Base-by-base conservation (phyloP, 148 eudicot species). In the Rhododendron griersonianum region DNA sequence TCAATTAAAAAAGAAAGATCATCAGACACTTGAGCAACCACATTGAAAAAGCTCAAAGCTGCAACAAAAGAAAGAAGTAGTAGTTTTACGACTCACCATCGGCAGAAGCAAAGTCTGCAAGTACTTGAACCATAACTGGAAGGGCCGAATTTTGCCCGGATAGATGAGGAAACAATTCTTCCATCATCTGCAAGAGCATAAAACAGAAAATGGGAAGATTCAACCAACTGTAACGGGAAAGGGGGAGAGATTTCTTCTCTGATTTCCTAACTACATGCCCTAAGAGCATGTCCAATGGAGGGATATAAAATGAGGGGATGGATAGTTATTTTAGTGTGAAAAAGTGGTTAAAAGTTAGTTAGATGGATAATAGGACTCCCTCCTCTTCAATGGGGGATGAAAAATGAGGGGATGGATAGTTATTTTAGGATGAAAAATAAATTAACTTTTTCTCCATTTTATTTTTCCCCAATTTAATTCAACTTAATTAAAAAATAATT, bases 111-210 rank as follows among this genome's bases (percentile, higher is more conserved):
- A 93, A 97, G 84, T 94, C 98, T 37, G 99, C 96, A 82, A 97
- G 98, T 86, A 91, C 92, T 85, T 97, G 99, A 88, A 97, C 92
- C 98, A 97, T 95, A 61, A 95, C 95, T 78, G 99, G 98, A 86
- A 95, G 88, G 86, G 99, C 92, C 86, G 96, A 91, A 88, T 93
- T 97, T 74, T 95, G 85, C 67, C 94, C 96, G 37, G 99, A 92
- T 76, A 97, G 88, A 88, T 97, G 95, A 85, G 91, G 87, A 90
- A 92, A 97, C 88, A 95, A 90, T 88, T 97, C 99, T 81, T 95
- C 99, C 96, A 97, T 92, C 98, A 97, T 94, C 99, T 97, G 91
- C 75, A 75, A 86, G 51, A 79, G 51, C 81, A 86, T 21, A 35
- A 83, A 81, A 69, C 37, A 35, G 39, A 51, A 80, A 47, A 37